phyloP scores from a whole-genome alignment of 352 stramenopile genomes.

The Aphanomyces cochlioides region DNA sequence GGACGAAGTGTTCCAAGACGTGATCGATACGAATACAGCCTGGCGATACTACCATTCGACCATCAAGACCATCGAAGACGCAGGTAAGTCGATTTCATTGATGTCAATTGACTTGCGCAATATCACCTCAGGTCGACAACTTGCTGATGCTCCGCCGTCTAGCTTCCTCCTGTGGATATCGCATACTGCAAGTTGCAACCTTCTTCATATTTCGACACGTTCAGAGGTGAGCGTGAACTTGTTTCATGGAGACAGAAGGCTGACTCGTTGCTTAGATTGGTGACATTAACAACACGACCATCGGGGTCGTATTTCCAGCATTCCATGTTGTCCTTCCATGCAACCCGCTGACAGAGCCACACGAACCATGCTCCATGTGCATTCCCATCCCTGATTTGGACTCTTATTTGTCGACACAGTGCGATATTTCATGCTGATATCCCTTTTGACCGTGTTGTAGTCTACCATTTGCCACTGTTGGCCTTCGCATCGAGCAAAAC shows the following conservation, averaged over 20 bases:
- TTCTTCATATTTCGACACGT: slow-evolving; percentile 2
- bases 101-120: background rate
- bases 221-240: background rate
- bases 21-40: background rate
- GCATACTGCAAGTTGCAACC: background rate
- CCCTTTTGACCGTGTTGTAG: slow-evolving; percentile 10
- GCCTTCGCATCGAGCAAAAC: slow-evolving; percentile 1
- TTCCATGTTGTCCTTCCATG: slow-evolving; percentile 12
- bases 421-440: background rate
- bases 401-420: slow-evolving; percentile 6
- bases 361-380: background rate
- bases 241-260: background rate
- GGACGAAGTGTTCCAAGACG: slow-evolving; percentile 9
- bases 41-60: slow-evolving; percentile 21
- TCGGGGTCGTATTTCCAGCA: background rate
- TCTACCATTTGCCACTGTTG: slow-evolving; percentile 9
- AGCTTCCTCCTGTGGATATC: background rate
- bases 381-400: slow-evolving; percentile 4
- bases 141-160: background rate
- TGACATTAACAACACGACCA: background rate
- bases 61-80: background rate
- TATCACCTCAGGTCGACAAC: background rate
- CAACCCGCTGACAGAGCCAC: background rate
- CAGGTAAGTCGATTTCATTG: slow-evolving; percentile 5
- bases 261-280: background rate